phyloP scores from a whole-genome alignment of 257 asterid genomes.

The Gynochthodes officinalis region DNA sequence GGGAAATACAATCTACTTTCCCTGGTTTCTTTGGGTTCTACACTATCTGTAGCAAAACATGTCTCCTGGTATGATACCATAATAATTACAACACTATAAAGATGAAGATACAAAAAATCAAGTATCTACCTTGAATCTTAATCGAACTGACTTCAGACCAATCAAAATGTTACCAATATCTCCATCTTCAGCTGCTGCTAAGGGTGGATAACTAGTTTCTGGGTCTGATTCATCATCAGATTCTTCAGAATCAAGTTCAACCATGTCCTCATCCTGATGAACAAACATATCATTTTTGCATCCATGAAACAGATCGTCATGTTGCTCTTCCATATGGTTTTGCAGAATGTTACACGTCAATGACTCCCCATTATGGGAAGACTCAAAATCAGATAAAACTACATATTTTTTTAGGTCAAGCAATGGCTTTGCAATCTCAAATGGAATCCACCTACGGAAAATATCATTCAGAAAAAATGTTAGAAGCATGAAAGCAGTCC shows the following conservation, averaged over 20 bases:
- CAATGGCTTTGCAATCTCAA: constrained; percentile 64
- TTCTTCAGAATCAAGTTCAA: constrained; percentile 58
- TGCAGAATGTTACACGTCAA: constrained; percentile 29
- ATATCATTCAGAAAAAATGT: constrained; percentile 9
- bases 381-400: constrained; percentile 60
- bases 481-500: not conserved
- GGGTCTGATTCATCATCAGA: constrained; percentile 56
- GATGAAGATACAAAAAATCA: not conserved
- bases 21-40: not conserved
- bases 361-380: constrained; percentile 41
- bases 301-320: constrained; percentile 38
- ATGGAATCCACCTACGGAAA: constrained; percentile 77
- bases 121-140: constrained; percentile 59
- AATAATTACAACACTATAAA: not conserved
- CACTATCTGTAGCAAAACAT: not conserved
- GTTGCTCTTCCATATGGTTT: constrained; percentile 45
- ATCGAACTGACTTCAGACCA: constrained; percentile 56
- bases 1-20: not conserved
- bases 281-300: constrained; percentile 43
- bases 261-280: constrained; percentile 56
- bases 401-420: constrained; percentile 67
- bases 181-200: constrained; percentile 40
- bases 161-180: constrained; percentile 54
- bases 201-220: constrained; percentile 34
- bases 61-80: not conserved